Base-by-base conservation (phyloP, 2,329 filamentous ascomycete genomes). In the Trichoderma atrobrunneum region DNA sequence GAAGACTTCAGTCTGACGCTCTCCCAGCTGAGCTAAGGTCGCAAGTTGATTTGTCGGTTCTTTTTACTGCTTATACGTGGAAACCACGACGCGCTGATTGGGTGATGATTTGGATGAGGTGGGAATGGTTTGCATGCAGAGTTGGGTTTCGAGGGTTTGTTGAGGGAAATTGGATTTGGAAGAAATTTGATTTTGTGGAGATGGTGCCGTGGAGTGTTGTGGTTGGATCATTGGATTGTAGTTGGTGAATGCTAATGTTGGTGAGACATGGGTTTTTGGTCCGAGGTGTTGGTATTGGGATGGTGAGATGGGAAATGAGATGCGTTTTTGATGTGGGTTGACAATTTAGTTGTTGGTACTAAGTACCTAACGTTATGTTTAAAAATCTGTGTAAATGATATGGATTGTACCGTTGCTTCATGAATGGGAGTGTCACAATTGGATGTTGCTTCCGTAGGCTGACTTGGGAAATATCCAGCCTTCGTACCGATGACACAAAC, bases 11-110 rank as follows among this genome's bases (percentile, higher is more conserved):
- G 68, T 71, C 68, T 71, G 68, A 71, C 68, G 68, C 68, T 71
- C 68, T 71, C 68, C 68, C 68, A 71, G 68, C 68, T 71, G 68
- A 71, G 68, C 68, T 71, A 71, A 71, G 68, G 68, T 60, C 68
- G 68, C 68, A 64, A 59, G 36, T 69, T 69, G 66, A 43, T 6
- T n/a, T 54, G 10, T 24, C 5, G 4, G 14, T 2, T 26, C 6
- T 36, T 36, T 8, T 70, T 62, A n/a, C 5, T 18, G 24, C 5
- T 39, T 70, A 70, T 70, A 70, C 51, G 10, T 5, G 43, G n/a
- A n/a, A n/a, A n/a, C n/a, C n/a, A n/a, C n/a, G n/a, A n/a, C n/a
- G n/a, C n/a, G n/a, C n/a, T n/a, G n/a, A n/a, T n/a, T n/a, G n/a
- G n/a, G n/a, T n/a, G n/a, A n/a, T n/a, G 43, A 16, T 48, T 21